These are phyloP conservation scores for Primulina tabacum DNA, from an alignment of 257 asterid species.

Conservation along the genomic window DNA sequence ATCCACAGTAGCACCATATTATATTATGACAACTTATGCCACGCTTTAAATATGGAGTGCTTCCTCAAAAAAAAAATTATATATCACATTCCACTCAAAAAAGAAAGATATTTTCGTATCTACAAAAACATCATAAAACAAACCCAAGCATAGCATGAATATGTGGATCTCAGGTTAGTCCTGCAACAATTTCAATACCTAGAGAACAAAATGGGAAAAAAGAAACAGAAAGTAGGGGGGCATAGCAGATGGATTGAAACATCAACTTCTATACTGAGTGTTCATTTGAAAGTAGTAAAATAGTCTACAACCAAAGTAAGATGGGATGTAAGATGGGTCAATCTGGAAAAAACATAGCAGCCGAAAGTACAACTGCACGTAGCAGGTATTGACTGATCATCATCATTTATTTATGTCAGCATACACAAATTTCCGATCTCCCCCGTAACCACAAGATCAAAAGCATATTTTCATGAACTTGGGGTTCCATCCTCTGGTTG, in stretches of 20 bases:
- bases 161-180: too few relatives aligned
- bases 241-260: too few relatives aligned
- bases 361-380: slow-evolving; percentile 26
- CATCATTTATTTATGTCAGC: slow-evolving; percentile 20
- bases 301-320: slow-evolving; percentile 35
- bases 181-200: slow-evolving; percentile 69
- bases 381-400: slow-evolving; percentile 13
- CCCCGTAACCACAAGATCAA: background rate
- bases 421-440: slow-evolving; percentile 17
- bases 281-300: slow-evolving; percentile 13
- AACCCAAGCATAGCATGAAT: too few relatives aligned
- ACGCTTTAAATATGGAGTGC: too few relatives aligned
- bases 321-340: slow-evolving; percentile 26
- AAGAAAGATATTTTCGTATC: too few relatives aligned
- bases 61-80: too few relatives aligned
- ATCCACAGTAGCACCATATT: too few relatives aligned
- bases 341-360: slow-evolving; percentile 20
- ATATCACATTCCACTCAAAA: too few relatives aligned
- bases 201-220: too few relatives aligned
- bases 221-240: background rate
- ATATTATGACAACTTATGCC: too few relatives aligned
- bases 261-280: background rate
- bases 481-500: slow-evolving; percentile 32
- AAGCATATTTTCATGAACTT: slow-evolving; percentile 27
- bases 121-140: too few relatives aligned